phyloP scores from a whole-genome alignment of 768 basidiomycete genomes.

The Termitomyces sp. region DNA sequence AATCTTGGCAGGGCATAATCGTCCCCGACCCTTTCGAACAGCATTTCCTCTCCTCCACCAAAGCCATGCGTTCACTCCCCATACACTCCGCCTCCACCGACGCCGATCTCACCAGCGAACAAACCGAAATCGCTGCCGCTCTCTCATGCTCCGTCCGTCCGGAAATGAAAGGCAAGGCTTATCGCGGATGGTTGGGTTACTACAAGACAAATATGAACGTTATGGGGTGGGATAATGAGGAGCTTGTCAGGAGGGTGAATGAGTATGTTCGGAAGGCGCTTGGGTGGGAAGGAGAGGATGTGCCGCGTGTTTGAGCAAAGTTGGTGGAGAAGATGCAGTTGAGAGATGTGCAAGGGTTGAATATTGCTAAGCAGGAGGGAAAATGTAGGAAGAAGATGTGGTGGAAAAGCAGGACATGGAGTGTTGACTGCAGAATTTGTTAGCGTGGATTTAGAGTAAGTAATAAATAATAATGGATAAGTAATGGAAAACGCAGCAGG shows the following conservation, averaged over 20 bases:
- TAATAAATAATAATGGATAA: too few species aligned
- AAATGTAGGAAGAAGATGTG: too few species aligned
- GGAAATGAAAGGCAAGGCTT: constrained; percentile 46
- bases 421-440: too few species aligned
- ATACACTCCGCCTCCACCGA: constrained; percentile 27
- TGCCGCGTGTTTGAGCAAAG: constrained; percentile 37
- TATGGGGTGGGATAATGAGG: constrained; percentile 33
- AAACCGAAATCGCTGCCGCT: constrained; percentile 17
- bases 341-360: constrained; percentile 29
- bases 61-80: constrained; percentile 36
- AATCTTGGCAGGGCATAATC: constrained; percentile 55
- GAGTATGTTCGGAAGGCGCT: constrained; percentile 30
- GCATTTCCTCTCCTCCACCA: constrained; percentile 39
- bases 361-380: constrained; percentile 11
- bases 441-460: too few species aligned
- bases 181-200: constrained; percentile 55
- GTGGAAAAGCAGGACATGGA: too few species aligned
- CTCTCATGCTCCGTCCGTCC: constrained; percentile 27
- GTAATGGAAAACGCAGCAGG: too few species aligned
- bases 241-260: constrained; percentile 39
- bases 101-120: constrained; percentile 14
- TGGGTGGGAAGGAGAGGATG: constrained; percentile 24
- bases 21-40: constrained; percentile 50
- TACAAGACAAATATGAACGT: constrained; percentile 39
- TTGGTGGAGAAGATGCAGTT: constrained; percentile 51